These are phyloP conservation scores for Sphagnum tenellum DNA, from an alignment of 225 moss, liverwort and hornwort species.

Conservation along the genomic window DNA sequence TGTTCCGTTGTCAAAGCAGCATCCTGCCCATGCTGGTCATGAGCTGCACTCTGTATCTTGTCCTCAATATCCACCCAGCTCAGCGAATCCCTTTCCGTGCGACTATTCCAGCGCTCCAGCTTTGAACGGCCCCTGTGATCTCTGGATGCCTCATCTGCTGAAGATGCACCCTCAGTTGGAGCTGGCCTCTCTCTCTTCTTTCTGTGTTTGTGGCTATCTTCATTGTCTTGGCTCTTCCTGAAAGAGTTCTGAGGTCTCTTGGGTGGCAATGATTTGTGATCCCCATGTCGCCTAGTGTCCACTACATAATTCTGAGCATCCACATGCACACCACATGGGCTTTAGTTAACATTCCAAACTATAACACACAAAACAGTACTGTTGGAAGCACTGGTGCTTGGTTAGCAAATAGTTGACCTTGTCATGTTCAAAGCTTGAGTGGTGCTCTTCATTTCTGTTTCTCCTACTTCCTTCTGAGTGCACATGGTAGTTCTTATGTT, in stretches of 20 bases:
- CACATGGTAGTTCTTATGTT: slow-evolving; percentile 64
- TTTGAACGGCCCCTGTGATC: slow-evolving; percentile 76
- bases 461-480: slow-evolving; percentile 76
- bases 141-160: slow-evolving; percentile 66
- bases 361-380: too few relatives aligned
- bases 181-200: slow-evolving; percentile 50
- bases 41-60: slow-evolving; percentile 45
- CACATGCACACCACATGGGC: background rate
- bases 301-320: slow-evolving; percentile 24
- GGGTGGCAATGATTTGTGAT: slow-evolving; percentile 41
- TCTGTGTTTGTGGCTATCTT: slow-evolving; percentile 38
- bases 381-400: too few relatives aligned
- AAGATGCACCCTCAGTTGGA: slow-evolving; percentile 50
- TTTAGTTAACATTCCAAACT: too few relatives aligned
- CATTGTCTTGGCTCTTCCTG: slow-evolving; percentile 35
- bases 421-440: slow-evolving; percentile 73
- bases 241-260: slow-evolving; percentile 28
- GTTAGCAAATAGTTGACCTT: slow-evolving; percentile 33
- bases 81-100: slow-evolving; percentile 52
- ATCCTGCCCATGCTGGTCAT: slow-evolving; percentile 25
- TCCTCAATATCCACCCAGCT: slow-evolving; percentile 24
- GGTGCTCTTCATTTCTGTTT: slow-evolving; percentile 58
- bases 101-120: slow-evolving; percentile 89
- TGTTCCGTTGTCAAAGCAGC: slow-evolving; percentile 42
- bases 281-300: slow-evolving; percentile 23